phyloP scores from a whole-genome alignment of 2,329 filamentous ascomycete species.

The Aspergillus sp. region DNA sequence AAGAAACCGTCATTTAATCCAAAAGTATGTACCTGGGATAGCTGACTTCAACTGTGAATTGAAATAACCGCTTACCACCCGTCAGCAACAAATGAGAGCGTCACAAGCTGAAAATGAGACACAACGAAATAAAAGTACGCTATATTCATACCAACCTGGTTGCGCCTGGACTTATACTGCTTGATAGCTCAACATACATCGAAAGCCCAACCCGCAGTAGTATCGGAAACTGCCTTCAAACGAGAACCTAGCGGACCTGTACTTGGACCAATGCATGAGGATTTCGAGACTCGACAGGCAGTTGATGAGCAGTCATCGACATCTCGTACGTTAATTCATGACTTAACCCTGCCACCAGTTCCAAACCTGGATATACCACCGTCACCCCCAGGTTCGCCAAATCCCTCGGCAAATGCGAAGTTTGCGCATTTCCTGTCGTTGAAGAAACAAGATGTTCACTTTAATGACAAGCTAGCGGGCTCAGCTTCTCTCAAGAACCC shows the following conservation, averaged over 20 bases:
- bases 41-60: not conserved
- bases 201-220: slow-evolving; percentile 1
- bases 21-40: slow-evolving; percentile 24
- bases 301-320: slow-evolving; percentile 39
- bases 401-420: slow-evolving; percentile 52
- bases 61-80: slow-evolving; percentile 12
- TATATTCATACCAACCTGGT: not conserved
- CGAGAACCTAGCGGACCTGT: slow-evolving; percentile 29
- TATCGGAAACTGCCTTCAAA: slow-evolving; percentile 2
- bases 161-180: not conserved
- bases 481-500: slow-evolving; percentile 62
- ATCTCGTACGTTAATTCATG: slow-evolving; percentile 52
- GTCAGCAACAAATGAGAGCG: slow-evolving; percentile 10
- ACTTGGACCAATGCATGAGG: slow-evolving; percentile 37
- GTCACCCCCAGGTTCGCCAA: slow-evolving; percentile 48
- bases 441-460: slow-evolving; percentile 63
- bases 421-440: slow-evolving; percentile 61
- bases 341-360: slow-evolving; percentile 54
- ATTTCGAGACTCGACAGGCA: slow-evolving; percentile 16
- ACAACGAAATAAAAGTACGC: slow-evolving; percentile 11
- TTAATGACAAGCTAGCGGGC: slow-evolving; percentile 60
- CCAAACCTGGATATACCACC: slow-evolving; percentile 47
- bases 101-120: slow-evolving; percentile 2
- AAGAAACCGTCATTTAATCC: slow-evolving; percentile 11
- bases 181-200: slow-evolving; percentile 5